These are phyloP conservation scores for Stagonosporopsis rhizophila DNA, from an alignment of 2,329 filamentous ascomycete genomes.

Conservation along the genomic window DNA sequence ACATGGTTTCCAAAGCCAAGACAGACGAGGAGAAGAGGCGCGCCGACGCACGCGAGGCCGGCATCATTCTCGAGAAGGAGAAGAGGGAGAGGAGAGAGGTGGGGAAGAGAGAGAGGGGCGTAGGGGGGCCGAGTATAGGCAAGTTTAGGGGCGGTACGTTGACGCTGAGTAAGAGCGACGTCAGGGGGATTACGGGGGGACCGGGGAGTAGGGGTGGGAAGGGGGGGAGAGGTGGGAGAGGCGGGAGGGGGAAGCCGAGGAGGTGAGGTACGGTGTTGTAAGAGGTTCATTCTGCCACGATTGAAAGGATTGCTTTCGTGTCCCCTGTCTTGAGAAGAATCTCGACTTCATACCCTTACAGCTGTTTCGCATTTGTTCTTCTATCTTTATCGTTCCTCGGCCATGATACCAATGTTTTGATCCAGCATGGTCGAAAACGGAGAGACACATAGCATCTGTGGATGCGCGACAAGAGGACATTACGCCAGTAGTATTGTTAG, in stretches of 20 bases:
- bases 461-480: too few species aligned
- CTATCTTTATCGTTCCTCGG: too few species aligned
- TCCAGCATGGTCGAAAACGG: too few species aligned
- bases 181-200: slow-evolving; percentile 65
- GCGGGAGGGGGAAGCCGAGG: slow-evolving; percentile 12
- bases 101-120: slow-evolving; percentile 62
- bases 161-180: slow-evolving; percentile 78
- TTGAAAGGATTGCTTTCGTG: too few species aligned
- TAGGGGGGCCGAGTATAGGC: slow-evolving; percentile 81
- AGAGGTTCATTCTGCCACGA: too few species aligned
- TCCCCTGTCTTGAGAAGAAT: too few species aligned
- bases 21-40: slow-evolving; percentile 74
- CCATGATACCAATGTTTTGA: too few species aligned
- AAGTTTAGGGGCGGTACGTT: slow-evolving; percentile 81
- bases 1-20: slow-evolving; percentile 74
- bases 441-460: too few species aligned
- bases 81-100: slow-evolving; percentile 57
- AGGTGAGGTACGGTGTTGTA: background rate
- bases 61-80: slow-evolving; percentile 79
- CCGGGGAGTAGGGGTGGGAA: slow-evolving; percentile 57
- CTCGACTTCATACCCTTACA: too few species aligned
- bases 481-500: too few species aligned
- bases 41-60: slow-evolving; percentile 85
- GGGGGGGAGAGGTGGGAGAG: slow-evolving; percentile 9
- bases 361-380: too few species aligned